Evolutionary conservation across 1,139 yeast genomes (phyloP).

Genomic region (Chernovozyma sophiae-reginae): DNA sequence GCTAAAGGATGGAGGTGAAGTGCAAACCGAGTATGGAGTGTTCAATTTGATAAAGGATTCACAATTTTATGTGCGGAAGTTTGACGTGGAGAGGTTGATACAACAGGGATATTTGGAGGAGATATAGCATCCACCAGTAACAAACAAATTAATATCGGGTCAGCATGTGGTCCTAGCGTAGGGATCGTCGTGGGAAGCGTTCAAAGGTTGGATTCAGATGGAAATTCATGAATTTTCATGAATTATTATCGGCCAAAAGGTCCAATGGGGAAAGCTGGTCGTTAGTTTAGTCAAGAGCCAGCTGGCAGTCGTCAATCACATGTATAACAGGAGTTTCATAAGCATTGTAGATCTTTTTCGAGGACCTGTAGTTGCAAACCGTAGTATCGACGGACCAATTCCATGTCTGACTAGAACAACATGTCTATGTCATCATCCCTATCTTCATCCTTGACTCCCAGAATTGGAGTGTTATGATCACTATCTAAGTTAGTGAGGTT

Average conservation of each 20-base stretch:
- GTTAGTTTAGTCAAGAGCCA: no score
- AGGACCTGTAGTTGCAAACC: no score
- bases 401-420: constrained; percentile 1
- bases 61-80: constrained; percentile 88
- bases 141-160: no score
- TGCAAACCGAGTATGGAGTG: constrained; percentile 95
- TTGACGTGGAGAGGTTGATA: constrained; percentile 88
- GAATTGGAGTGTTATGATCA: not conserved
- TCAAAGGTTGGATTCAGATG: no score
- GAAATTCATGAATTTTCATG: no score
- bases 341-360: no score
- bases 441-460: not conserved
- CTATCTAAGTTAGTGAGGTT: constrained; percentile 2
- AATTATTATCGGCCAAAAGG: no score
- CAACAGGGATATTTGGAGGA: constrained; percentile 93
- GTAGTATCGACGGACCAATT: no score
- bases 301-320: no score
- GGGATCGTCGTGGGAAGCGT: not conserved
- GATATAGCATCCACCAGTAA: no score
- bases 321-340: no score
- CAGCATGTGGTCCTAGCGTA: not conserved
- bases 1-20: constrained; percentile 91
- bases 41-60: constrained; percentile 93
- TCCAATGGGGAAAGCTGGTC: no score
- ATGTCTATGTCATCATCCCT: constrained; percentile 5